Evolutionary conservation across 768 basidiomycete species (phyloP), one percentile per base, ranked within the genome.

Genomic region (Boletellus ananas): DNA sequence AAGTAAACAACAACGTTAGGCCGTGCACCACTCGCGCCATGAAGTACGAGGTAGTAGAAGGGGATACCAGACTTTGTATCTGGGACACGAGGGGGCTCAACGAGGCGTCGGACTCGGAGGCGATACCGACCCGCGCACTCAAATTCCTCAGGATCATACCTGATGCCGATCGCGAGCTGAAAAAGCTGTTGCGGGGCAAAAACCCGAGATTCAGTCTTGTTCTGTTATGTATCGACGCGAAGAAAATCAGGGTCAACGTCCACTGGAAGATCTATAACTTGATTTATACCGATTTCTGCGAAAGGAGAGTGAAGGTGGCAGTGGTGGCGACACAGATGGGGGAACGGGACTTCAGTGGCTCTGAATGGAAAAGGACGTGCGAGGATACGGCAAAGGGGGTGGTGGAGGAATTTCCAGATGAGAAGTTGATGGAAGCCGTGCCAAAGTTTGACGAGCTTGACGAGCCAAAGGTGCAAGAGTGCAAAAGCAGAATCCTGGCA

Each of bases 61-160:
- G 45, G 10, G 29, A 8, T 1, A 47, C 40, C 33, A 50, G 5
- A 34, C 63, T 55, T 45, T 50, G 23, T 12, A 46, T 63, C 41
- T 63, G 58, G 60, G 62, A 63, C 39, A 63, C 62, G 25, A 63
- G 60, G 36, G 62, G 62, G 8, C 45, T 63, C 43, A 58, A 58
- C 21, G 63, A 63, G 36, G 63, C 46, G 6, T 48, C 31, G 17
- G 55, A 55, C 13, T 48, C 31, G 20, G 55, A 55, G 13, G 23
- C 18, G 10, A 1, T 45, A 2, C 2, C n/a, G 21, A 36, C 12
- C 21, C 55, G 60, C 21, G 0, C 49, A 3, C 48, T 49, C 53
- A 55, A 13, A 14, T 1, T 39, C 12, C 1, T 23, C 20, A 7
- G 58, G 34, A 33, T 53, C 14, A 2, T 27, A 16, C 55, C 55